These are phyloP conservation scores for Penicillium sp. DNA, from an alignment of 2,329 filamentous ascomycete species.

Conservation along the genomic window DNA sequence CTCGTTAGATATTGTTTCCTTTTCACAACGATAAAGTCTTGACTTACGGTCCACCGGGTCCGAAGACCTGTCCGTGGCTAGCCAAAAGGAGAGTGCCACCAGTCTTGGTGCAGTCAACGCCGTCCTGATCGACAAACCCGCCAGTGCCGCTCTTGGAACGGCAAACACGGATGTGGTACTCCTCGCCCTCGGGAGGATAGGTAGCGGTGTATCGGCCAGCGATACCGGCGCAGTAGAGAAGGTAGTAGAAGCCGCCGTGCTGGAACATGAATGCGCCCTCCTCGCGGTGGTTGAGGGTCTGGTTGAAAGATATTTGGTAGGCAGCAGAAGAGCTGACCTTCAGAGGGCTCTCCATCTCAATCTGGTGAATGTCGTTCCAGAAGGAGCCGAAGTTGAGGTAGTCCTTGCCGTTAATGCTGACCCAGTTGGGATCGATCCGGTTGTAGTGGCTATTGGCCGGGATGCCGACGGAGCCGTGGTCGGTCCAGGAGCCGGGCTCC, in stretches of 20 bases:
- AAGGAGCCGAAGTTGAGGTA: conserved; percentile 64
- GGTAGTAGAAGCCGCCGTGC: conserved; percentile 55
- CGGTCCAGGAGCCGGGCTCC: conserved; percentile 33
- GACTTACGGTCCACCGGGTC: conserved; percentile 61
- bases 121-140: conserved; percentile 54
- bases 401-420: conserved; percentile 41
- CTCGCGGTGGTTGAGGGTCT: conserved; percentile 49
- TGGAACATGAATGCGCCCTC: conserved; percentile 57
- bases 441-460: conserved; percentile 48
- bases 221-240: conserved; percentile 56
- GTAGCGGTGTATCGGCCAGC: conserved; percentile 54
- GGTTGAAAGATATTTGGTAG: conserved; percentile 52
- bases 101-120: conserved; percentile 49
- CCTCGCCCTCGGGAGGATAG: conserved; percentile 51
- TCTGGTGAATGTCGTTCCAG: conserved; percentile 62
- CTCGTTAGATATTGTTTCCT: conserved; percentile 5
- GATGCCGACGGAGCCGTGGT: conserved; percentile 33
- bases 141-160: conserved; percentile 50
- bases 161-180: conserved; percentile 63
- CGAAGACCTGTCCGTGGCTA: conserved; percentile 58
- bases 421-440: conserved; percentile 56
- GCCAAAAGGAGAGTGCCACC: conserved; percentile 59
- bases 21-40: neutral
- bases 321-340: conserved; percentile 30
- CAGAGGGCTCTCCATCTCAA: conserved; percentile 41